phyloP scores from a whole-genome alignment of 108 stramenopile genomes.

The Nitzschia inconspicua region DNA sequence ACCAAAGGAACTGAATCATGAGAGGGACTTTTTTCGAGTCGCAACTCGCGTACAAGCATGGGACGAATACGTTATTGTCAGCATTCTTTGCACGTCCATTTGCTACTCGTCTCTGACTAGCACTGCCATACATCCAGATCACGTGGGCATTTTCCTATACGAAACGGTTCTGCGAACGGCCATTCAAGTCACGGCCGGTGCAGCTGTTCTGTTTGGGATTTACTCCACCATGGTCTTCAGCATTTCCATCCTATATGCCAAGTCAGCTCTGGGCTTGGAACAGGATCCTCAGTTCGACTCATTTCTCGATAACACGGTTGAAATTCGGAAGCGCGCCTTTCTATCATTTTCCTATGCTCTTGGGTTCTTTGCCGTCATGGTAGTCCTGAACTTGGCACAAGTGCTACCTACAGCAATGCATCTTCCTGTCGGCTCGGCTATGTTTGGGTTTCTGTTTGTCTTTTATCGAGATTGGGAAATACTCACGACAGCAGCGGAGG shows the following conservation, averaged over 20 bases:
- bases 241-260: slow-evolving; percentile 15
- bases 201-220: slow-evolving; percentile 5
- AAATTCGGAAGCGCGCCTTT: slow-evolving; percentile 2
- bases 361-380: slow-evolving; percentile 3
- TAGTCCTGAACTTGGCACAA: neutral
- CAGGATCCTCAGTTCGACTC: neutral
- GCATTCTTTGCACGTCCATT: slow-evolving; percentile 1
- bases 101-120: no score
- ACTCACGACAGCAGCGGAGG: no score
- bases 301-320: slow-evolving; percentile 1
- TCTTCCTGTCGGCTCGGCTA: no score
- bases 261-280: slow-evolving; percentile 19
- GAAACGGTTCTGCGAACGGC: no score
- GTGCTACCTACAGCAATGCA: no score
- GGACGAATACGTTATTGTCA: neutral
- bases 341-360: neutral
- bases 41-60: neutral
- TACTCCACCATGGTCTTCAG: slow-evolving; percentile 25
- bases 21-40: neutral
- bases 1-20: neutral
- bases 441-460: no score
- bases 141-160: no score
- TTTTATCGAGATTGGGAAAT: no score
- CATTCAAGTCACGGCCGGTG: neutral
- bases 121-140: no score